These are phyloP conservation scores for Sphaceloma murrayae DNA, from an alignment of 2,329 filamentous ascomycete species.

Conservation along the genomic window DNA sequence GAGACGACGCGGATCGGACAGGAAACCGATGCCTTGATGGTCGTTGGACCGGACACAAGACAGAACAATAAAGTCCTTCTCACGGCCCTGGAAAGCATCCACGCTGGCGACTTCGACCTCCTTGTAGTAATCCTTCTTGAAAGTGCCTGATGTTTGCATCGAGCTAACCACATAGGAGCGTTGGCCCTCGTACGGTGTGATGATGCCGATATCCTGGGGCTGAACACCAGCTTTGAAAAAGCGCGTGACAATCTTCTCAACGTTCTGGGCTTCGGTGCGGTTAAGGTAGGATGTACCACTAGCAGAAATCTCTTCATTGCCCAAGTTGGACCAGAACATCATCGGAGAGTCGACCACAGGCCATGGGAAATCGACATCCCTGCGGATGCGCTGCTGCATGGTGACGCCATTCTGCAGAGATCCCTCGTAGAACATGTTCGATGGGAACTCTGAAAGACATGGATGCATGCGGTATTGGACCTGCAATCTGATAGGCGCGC, in stretches of 20 bases:
- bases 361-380: conserved; percentile 97
- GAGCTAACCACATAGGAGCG: conserved; percentile 96
- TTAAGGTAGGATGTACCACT: conserved; percentile 98
- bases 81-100: conserved; percentile 95
- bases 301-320: conserved; percentile 95
- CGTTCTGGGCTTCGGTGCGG: conserved; percentile 90
- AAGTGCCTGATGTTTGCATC: conserved; percentile 96
- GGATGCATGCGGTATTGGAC: conserved; percentile 99
- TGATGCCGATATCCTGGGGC: conserved; percentile 87
- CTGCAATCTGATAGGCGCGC: conserved; percentile 83
- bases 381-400: conserved; percentile 73
- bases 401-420: conserved; percentile 95
- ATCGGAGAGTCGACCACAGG: conserved; percentile 87
- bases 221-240: conserved; percentile 99
- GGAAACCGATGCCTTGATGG: conserved; percentile 96
- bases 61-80: conserved; percentile 97
- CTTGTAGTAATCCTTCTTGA: conserved; percentile 98
- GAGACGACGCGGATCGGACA: conserved; percentile 92
- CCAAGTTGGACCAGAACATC: conserved; percentile 99
- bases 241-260: conserved; percentile 95
- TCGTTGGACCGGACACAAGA: conserved; percentile 98
- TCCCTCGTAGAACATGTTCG: conserved; percentile 99
- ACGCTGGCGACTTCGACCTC: conserved; percentile 97
- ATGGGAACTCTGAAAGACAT: conserved; percentile 91
- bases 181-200: conserved; percentile 97